Conservation (phyloP, 441 rosid genomes). For the Populus hybrid region DNA sequence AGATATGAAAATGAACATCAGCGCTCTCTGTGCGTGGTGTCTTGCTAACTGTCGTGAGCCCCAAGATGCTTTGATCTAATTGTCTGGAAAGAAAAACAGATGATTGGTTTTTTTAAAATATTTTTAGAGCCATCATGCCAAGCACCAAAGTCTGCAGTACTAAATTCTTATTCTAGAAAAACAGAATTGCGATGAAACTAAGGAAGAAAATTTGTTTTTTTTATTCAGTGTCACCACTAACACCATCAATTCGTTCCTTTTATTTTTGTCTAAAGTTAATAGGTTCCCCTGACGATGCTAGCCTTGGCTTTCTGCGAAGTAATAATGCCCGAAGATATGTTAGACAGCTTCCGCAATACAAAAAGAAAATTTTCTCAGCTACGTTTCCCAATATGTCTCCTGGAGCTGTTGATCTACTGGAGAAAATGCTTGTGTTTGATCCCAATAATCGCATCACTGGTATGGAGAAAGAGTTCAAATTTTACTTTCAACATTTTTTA, state of each 20-base stretch:
- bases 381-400: conserved; percentile 75
- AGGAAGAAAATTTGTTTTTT: not conserved
- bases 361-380: conserved; percentile 63
- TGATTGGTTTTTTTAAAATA: not conserved
- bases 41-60: not conserved
- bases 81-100: not conserved
- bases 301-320: conserved; percentile 84
- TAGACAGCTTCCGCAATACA: conserved; percentile 82
- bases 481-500: conserved; percentile 7
- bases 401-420: conserved; percentile 74
- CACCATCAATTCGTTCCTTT: conserved; percentile 4
- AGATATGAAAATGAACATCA: not conserved
- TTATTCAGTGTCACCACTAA: not conserved
- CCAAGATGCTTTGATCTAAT: not conserved
- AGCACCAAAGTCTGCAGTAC: not conserved
- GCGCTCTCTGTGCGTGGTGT: not conserved
- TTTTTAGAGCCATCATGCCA: not conserved
- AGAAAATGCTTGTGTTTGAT: conserved; percentile 93
- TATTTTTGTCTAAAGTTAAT: conserved; percentile 48
- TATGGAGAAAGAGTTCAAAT: conserved; percentile 16
- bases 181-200: not conserved
- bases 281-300: conserved; percentile 91
- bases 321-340: conserved; percentile 88
- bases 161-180: not conserved
- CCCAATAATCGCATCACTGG: conserved; percentile 91